Evolutionary conservation across 2,329 filamentous ascomycete genomes (phyloP), one percentile per base, ranked within the genome.

Genomic region (Pseudophaeomoniella oleicola): DNA sequence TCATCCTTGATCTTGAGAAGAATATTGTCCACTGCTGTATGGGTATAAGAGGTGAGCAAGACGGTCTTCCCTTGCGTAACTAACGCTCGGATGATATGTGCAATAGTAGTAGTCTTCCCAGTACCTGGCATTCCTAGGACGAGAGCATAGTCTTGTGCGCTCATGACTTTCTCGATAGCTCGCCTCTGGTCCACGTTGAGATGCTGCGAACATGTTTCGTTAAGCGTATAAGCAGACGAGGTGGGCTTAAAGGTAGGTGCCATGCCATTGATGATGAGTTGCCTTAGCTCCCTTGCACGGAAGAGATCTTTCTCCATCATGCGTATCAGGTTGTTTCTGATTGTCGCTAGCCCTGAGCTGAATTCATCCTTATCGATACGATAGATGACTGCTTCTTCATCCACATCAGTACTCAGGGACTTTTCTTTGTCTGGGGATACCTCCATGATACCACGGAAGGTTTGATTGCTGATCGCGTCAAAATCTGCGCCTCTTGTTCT

Each of bases 111-210:
- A 2, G 90, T 98, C 59, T 98, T 98, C 39, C 90, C 90, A 0
- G 90, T 98, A 5, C 90, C 90, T 2, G 90, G 90, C 90, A 98
- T 98, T 17, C 90, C 90, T 14, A 98, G 72, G 10, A 98, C 87
- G n/a, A 98, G 68, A 5, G 90, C 88, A 56, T 96, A 98, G 60
- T 98, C 87, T 46, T 82, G 74, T 3, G 90, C 88, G 50, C 81
- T 85, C 81, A 98, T 92, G 29, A 98, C 88, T 57, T 94, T 96
- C 47, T 85, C 73, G 36, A 98, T 86, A 0, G 90, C 90, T 39
- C 69, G 71, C 50, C 71, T 77, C 56, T 98, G 90, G 52, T 96
- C 90, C 6, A 82, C 67, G 46, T 98, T 98, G 47, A 98, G 74
- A 36, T 66, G 72, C 42, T 72, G 71, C 22, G 72, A 62, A 5